These are phyloP conservation scores for Groenewaldozyma auringiensis DNA, from an alignment of 1,139 yeast genomes.

Conservation along the genomic window DNA sequence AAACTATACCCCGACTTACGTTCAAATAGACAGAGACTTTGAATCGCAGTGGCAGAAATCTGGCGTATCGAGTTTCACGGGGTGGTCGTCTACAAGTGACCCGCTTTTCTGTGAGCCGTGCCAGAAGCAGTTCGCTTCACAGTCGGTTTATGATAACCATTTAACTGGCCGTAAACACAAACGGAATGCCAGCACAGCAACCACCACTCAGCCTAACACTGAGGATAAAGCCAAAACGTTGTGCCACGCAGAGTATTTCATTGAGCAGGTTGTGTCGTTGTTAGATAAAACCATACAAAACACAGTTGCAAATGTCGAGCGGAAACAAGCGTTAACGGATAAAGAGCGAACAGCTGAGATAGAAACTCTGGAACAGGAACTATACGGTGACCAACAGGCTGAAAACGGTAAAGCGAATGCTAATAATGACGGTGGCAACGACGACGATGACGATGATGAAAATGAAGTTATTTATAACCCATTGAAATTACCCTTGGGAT, in stretches of 20 bases:
- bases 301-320: conserved; percentile 57
- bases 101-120: conserved; percentile 54
- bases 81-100: conserved; percentile 15
- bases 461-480: conserved; percentile 31
- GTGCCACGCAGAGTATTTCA: conserved; percentile 32
- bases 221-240: conserved; percentile 14
- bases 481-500: conserved; percentile 66
- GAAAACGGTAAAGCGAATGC: conserved; percentile 13
- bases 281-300: conserved; percentile 37
- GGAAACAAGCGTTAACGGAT: conserved; percentile 65
- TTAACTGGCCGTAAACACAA: conserved; percentile 69
- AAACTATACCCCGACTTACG: conserved; percentile 33
- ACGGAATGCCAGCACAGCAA: conserved; percentile 34
- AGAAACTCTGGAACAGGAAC: conserved; percentile 36
- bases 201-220: conserved; percentile 7
- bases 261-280: conserved; percentile 32
- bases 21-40: conserved; percentile 33
- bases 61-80: conserved; percentile 15
- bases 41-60: conserved; percentile 25
- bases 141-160: conserved; percentile 62
- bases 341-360: conserved; percentile 58
- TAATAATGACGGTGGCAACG: conserved; percentile 21
- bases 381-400: conserved; percentile 16
- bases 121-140: conserved; percentile 54
- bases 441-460: conserved; percentile 22